Evolutionary conservation across 108 stramenopile genomes (phyloP).

Genomic region (Skeletonema marinoi): DNA sequence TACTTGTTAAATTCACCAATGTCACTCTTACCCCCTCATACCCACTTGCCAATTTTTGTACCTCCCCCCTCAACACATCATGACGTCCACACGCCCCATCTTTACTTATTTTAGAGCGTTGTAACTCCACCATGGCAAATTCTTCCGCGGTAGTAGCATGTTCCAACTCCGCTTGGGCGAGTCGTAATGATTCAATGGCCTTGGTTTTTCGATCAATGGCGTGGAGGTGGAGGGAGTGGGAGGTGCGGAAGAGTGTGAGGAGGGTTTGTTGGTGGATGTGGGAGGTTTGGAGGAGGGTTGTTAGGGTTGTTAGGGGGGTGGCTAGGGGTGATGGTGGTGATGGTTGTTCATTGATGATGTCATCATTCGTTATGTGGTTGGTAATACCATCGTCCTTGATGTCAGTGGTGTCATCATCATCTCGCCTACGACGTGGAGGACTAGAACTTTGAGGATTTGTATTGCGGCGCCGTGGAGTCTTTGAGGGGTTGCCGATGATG

Average conservation of each 20-base stretch:
- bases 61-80: conserved; percentile 2
- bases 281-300: not conserved
- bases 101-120: not conserved
- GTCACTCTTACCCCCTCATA: conserved; percentile 9
- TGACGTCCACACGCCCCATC: not conserved
- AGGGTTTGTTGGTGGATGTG: not conserved
- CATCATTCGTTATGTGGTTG: not conserved
- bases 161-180: not conserved
- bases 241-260: not conserved
- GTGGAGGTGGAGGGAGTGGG: not conserved
- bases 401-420: not conserved
- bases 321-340: not conserved
- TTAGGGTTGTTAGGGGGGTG: not conserved
- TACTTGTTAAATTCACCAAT: conserved; percentile 11
- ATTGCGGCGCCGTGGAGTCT: not conserved
- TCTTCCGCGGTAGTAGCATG: conserved; percentile 1
- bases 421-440: not conserved
- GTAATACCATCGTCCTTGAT: not conserved
- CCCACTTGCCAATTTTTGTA: not conserved
- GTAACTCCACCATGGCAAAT: conserved; percentile 3
- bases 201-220: not conserved
- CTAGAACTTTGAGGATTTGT: not conserved
- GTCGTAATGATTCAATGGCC: not conserved
- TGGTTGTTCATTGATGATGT: not conserved
- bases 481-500: not conserved